Evolutionary conservation across 2,329 filamentous ascomycete genomes (phyloP).

Genomic region (Alternaria novae-zelandiae): DNA sequence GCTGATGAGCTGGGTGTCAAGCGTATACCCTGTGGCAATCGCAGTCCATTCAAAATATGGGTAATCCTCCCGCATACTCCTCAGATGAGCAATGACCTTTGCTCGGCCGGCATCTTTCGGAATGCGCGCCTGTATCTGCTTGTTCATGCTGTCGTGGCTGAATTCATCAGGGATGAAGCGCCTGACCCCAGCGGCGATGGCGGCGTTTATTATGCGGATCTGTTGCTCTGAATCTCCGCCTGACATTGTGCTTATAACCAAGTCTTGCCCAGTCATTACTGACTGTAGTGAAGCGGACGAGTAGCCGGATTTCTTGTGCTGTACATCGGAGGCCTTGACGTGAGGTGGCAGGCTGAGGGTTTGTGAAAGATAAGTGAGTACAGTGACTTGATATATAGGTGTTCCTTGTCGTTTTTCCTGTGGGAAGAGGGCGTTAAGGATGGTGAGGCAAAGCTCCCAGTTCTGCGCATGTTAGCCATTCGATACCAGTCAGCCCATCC

Average conservation of each 20-base stretch:
- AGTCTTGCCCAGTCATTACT: constrained; percentile 46
- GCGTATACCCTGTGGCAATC: constrained; percentile 42
- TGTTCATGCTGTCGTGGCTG: constrained; percentile 45
- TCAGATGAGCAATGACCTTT: constrained; percentile 40
- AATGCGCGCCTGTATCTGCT: constrained; percentile 35
- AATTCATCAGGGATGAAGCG: constrained; percentile 54
- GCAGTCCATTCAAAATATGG: constrained; percentile 42
- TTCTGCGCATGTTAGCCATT: constrained; percentile 28
- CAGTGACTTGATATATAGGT: constrained; percentile 20
- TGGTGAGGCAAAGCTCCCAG: constrained; percentile 28
- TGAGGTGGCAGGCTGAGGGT: constrained; percentile 25
- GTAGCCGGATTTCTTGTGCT: constrained; percentile 39
- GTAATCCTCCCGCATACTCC: constrained; percentile 8
- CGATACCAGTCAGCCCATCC: background rate
- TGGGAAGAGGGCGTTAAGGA: constrained; percentile 31
- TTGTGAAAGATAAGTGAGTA: constrained; percentile 36
- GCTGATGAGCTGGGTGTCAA: constrained; percentile 41
- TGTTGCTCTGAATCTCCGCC: constrained; percentile 35
- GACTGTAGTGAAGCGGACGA: constrained; percentile 35
- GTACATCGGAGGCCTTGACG: constrained; percentile 10
- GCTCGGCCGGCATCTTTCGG: constrained; percentile 37
- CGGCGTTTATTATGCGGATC: constrained; percentile 48
- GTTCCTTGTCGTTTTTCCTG: background rate
- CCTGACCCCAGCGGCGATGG: constrained; percentile 47
- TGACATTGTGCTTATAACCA: constrained; percentile 44